Evolutionary conservation across 2,329 filamentous ascomycete species (phyloP), one percentile per base, ranked within the genome.

Genomic region (Alternaria gaisen): DNA sequence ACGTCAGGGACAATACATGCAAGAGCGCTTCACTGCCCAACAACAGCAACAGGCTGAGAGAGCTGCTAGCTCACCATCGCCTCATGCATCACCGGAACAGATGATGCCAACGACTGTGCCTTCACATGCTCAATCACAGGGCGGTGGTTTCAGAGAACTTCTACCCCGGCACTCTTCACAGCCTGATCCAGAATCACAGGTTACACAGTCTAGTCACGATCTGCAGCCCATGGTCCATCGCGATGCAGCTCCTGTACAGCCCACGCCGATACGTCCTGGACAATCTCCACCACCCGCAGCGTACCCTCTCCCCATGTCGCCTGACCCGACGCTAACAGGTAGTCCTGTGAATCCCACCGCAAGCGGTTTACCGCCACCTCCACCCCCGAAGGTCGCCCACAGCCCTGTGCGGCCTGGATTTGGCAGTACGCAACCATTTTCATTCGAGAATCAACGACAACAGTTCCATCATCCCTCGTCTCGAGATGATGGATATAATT

Each of bases 1-100:
- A 55, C 74, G 72, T 10, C 76, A 78, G 38, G 69, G 72, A 44
- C 76, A 79, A 50, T 74, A 76, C 11, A 74, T 79, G 64, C 68
- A 75, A 47, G 70, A 75, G 59, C 73, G 75, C 20, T 68, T 77
- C 28, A 69, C 72, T 28, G 69, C 70, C 24, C 75, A 76, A 44
- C 68, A 77, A 43, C 74, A 77, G 34, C 56, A 72, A 42, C 68
- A 76, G 53, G 72, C 69, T 38, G 73, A 76, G 51, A 68, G 75
- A 53, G 71, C 60, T 55, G 70, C 69, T 4, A 62, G 67, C 22
- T 77, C 74, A 14, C 74, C 76, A 4, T 77, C 77, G 4, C 75
- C 77, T 30, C 68, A 68, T 22, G 56, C 61, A 14, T 68, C 70
- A 36, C 63, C 66, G 11, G 66, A 67, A 40, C 70, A 71, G 28